A percentile compares a stretch with the other conserved stretches of the same genome.
Evolutionary conservation across 1,284 basidiomycete genomes (phyloP).

Genomic region (Puccinia novopanici): DNA sequence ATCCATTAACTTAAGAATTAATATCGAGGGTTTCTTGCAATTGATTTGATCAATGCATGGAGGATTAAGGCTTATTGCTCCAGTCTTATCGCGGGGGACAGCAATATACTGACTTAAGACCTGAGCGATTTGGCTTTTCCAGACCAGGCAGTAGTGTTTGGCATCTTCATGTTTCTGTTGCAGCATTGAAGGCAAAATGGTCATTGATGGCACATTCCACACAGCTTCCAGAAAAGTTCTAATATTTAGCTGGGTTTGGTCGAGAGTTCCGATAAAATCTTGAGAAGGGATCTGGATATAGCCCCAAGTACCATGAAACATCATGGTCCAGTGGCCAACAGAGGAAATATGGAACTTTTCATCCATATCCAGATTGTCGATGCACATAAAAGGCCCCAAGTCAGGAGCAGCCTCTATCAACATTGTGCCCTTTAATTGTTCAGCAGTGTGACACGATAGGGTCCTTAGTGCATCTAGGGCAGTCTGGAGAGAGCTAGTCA

Average conservation of each 20-base stretch:
- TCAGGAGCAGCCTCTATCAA: too few relatives aligned
- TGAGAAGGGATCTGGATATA: background rate
- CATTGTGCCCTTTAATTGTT: background rate
- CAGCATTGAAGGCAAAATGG: background rate
- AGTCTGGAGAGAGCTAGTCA: background rate
- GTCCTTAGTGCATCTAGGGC: background rate
- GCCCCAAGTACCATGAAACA: conserved; percentile 19
- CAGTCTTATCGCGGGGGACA: background rate
- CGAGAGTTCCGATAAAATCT: background rate
- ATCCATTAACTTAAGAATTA: conserved; percentile 15
- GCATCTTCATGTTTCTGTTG: background rate
- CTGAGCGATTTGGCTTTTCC: background rate
- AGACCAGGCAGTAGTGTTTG: background rate
- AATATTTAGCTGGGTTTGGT: background rate
- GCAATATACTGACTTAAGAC: background rate
- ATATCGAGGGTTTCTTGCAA: background rate
- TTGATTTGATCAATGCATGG: conserved; percentile 1
- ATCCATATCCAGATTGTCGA: conserved; percentile 30
- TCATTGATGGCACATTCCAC: background rate
- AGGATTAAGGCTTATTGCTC: background rate
- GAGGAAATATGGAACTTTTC: background rate
- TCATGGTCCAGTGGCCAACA: background rate
- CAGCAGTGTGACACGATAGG: background rate
- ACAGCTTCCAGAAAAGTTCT: background rate
- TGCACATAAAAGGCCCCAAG: background rate